These are phyloP conservation scores for Agarophyton chilense DNA, from an alignment of 23 red algal genomes.

Conservation along the genomic window DNA sequence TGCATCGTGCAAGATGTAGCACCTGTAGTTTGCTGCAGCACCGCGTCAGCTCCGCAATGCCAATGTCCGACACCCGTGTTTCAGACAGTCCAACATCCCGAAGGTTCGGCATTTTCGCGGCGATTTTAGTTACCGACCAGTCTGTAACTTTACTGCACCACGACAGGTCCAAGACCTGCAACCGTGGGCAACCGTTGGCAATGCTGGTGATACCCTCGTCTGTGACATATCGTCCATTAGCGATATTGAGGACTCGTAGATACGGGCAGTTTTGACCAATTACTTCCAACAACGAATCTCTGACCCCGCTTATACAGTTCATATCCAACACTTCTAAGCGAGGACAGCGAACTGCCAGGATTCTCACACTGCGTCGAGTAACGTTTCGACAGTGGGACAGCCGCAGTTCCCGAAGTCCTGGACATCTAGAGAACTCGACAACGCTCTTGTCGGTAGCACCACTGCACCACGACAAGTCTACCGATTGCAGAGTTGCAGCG, in stretches of 20 bases:
- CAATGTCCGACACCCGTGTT: conserved; percentile 56
- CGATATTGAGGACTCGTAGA: conserved; percentile 60
- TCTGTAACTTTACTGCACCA: conserved; percentile 66
- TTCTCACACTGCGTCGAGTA: conserved; percentile 61
- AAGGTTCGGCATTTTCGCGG: conserved; percentile 32
- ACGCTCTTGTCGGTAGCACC: conserved; percentile 72
- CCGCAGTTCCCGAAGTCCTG: conserved; percentile 56
- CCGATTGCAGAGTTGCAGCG: conserved; percentile 56
- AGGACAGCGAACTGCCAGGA: conserved; percentile 69
- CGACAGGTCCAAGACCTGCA: conserved; percentile 66
- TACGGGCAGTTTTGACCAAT: conserved; percentile 71
- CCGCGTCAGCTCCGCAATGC: conserved; percentile 56
- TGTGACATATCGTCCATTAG: conserved; percentile 50
- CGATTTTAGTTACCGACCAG: conserved; percentile 56
- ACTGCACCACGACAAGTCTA: conserved; percentile 75
- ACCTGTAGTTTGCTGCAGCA: conserved; percentile 53
- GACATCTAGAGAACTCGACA: conserved; percentile 75
- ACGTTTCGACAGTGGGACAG: conserved; percentile 61
- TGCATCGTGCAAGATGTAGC: conserved; percentile 69
- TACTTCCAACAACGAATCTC: conserved; percentile 63
- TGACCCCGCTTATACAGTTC: conserved; percentile 71
- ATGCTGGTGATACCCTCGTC: conserved; percentile 61
- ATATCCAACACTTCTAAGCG: conserved; percentile 70
- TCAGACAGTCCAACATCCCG: conserved; percentile 67
- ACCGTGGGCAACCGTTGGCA: conserved; percentile 48